Evolutionary conservation across 2,329 filamentous ascomycete species (phyloP).

Genomic region (Coniella vitis): DNA sequence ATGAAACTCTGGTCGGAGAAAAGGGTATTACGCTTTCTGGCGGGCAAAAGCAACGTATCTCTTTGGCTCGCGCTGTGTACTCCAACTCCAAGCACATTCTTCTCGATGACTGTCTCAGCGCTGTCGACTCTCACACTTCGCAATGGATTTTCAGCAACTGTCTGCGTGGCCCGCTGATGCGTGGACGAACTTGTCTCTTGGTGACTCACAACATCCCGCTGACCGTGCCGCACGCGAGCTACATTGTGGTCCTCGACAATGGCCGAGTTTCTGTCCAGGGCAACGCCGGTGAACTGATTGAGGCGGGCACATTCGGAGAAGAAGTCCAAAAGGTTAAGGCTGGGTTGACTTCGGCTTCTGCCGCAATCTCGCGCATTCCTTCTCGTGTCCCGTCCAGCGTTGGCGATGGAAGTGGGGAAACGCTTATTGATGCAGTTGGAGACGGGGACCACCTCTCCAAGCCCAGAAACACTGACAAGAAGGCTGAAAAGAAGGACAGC

Average conservation of each 20-base stretch:
- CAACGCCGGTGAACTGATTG: constrained; percentile 68
- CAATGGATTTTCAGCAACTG: constrained; percentile 98
- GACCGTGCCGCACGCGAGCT: constrained; percentile 72
- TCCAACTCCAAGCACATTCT: constrained; percentile 87
- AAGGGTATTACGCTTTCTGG: constrained; percentile 96
- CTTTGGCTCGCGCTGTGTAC: constrained; percentile 93
- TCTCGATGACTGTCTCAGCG: constrained; percentile 90
- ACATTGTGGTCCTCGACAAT: constrained; percentile 81
- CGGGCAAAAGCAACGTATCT: constrained; percentile 96
- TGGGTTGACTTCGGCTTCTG: constrained; percentile 60
- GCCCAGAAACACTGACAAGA: constrained; percentile 38
- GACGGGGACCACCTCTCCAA: constrained; percentile 40
- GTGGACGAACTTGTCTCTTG: constrained; percentile 80
- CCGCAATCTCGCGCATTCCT: constrained; percentile 62
- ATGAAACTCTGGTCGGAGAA: constrained; percentile 90
- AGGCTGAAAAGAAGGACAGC: constrained; percentile 42
- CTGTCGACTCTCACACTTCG: constrained; percentile 93
- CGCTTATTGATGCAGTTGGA: constrained; percentile 45
- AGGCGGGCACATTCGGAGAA: constrained; percentile 82
- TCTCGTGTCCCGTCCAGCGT: constrained; percentile 74
- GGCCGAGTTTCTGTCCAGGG: constrained; percentile 74
- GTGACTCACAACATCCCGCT: constrained; percentile 95
- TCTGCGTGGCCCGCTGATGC: constrained; percentile 83
- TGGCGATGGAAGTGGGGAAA: constrained; percentile 53
- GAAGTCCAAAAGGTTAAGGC: constrained; percentile 70